These are phyloP conservation scores for Stachybotrys echinatus DNA, from an alignment of 2,329 filamentous ascomycete species.

Conservation along the genomic window DNA sequence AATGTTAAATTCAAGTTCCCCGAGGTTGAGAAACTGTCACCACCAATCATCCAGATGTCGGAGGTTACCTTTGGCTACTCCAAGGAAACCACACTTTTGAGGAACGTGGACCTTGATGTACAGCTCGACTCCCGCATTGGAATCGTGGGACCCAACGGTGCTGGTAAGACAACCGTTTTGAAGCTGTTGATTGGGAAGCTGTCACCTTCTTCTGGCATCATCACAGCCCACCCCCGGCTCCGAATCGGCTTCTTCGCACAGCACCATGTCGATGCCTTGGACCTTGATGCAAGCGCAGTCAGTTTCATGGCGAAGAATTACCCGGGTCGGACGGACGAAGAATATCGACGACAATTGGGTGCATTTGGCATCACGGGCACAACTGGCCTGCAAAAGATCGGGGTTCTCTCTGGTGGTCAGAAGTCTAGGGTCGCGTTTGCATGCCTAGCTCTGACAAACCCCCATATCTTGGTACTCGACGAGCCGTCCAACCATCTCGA, in stretches of 20 bases:
- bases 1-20: conserved; percentile 96
- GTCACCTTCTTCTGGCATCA: conserved; percentile 68
- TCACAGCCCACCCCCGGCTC: conserved; percentile 82
- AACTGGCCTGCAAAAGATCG: conserved; percentile 96
- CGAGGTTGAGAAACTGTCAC: conserved; percentile 94
- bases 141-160: conserved; percentile 98
- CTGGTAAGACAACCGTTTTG: conserved; percentile 96
- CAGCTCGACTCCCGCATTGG: conserved; percentile 97
- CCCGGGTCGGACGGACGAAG: conserved; percentile 87
- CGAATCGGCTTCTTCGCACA: conserved; percentile 96
- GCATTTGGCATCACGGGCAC: conserved; percentile 89
- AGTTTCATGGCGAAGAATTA: conserved; percentile 94
- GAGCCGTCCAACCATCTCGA: conserved; percentile 98
- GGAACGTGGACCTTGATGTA: conserved; percentile 88
- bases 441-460: conserved; percentile 88
- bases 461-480: conserved; percentile 95
- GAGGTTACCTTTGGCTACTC: conserved; percentile 87
- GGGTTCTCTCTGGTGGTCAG: conserved; percentile 86
- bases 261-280: conserved; percentile 94
- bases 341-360: conserved; percentile 91
- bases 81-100: conserved; percentile 71
- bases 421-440: conserved; percentile 98
- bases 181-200: conserved; percentile 94
- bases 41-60: conserved; percentile 96
- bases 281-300: conserved; percentile 83